Conservation (phyloP, 441 rosid species). For the Jatropha podagrica region DNA sequence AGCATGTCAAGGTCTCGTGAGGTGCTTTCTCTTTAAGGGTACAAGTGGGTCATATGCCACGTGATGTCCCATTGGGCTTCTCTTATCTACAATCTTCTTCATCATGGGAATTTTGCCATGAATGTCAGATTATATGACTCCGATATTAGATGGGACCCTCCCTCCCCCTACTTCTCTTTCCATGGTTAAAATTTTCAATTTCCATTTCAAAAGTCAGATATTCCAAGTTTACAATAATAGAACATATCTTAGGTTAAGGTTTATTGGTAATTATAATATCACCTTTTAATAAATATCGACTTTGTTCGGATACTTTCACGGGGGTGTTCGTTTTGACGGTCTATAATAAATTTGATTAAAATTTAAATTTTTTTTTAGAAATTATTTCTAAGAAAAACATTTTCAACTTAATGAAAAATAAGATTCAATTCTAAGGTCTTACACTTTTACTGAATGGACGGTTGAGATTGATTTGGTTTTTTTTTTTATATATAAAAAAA, state of each 20-base stretch:
- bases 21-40: conserved; percentile 54
- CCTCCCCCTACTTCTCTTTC: conserved; percentile 1
- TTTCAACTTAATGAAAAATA: too few relatives aligned
- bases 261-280: too few relatives aligned
- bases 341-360: too few relatives aligned
- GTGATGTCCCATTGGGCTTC: conserved; percentile 48
- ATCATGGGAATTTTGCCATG: conserved; percentile 37
- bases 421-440: neutral
- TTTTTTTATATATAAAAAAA: too few relatives aligned
- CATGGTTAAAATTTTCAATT: conserved; percentile 23
- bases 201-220: conserved; percentile 25
- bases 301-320: too few relatives aligned
- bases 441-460: neutral
- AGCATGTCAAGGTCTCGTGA: conserved; percentile 31
- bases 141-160: conserved; percentile 11
- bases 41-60: conserved; percentile 70
- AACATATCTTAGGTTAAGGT: neutral
- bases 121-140: conserved; percentile 29
- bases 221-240: conserved; percentile 22
- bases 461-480: neutral
- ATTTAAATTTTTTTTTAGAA: too few relatives aligned
- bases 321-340: too few relatives aligned
- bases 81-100: conserved; percentile 10
- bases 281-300: too few relatives aligned
- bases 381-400: too few relatives aligned